Conservation (phyloP, 2,329 filamentous ascomycete species). For the Monosporascus sp. region DNA sequence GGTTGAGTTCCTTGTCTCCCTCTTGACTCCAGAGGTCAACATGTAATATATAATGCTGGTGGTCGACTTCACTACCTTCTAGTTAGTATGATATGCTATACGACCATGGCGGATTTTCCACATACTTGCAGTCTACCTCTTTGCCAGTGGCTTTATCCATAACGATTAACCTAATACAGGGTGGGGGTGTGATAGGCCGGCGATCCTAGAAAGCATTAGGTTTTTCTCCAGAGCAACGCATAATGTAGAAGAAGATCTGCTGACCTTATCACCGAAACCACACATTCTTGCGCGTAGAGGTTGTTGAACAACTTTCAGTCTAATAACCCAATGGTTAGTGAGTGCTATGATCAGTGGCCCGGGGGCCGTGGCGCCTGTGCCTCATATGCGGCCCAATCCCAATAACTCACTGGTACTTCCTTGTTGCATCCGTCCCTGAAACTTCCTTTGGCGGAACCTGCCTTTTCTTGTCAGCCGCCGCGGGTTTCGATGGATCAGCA, state of each 20-base stretch:
- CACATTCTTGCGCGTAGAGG: constrained; percentile 94
- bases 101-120: constrained; percentile 7
- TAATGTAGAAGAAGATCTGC: constrained; percentile 13
- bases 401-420: constrained; percentile 22
- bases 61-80: constrained; percentile 19
- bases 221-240: constrained; percentile 5
- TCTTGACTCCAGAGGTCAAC: constrained; percentile 65
- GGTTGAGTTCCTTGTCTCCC: constrained; percentile 58
- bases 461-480: constrained; percentile 18
- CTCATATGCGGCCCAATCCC: not conserved
- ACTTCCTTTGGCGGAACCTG: constrained; percentile 15
- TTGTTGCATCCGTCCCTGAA: constrained; percentile 20
- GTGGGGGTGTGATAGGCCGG: constrained; percentile 90
- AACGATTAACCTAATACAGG: constrained; percentile 80
- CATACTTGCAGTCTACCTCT: constrained; percentile 79
- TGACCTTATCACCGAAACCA: constrained; percentile 94
- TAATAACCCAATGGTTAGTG: constrained; percentile 26
- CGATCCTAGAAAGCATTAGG: constrained; percentile 59
- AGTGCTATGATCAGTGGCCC: constrained; percentile 4
- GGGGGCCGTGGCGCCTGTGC: not conserved
- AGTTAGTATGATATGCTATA: constrained; percentile 5
- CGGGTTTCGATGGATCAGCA: constrained; percentile 16
- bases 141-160: constrained; percentile 68
- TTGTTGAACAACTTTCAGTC: constrained; percentile 80
- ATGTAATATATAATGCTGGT: constrained; percentile 35